phyloP scores from a whole-genome alignment of 192 early-diverging fungal species.

The Gonapodya prolifera region DNA sequence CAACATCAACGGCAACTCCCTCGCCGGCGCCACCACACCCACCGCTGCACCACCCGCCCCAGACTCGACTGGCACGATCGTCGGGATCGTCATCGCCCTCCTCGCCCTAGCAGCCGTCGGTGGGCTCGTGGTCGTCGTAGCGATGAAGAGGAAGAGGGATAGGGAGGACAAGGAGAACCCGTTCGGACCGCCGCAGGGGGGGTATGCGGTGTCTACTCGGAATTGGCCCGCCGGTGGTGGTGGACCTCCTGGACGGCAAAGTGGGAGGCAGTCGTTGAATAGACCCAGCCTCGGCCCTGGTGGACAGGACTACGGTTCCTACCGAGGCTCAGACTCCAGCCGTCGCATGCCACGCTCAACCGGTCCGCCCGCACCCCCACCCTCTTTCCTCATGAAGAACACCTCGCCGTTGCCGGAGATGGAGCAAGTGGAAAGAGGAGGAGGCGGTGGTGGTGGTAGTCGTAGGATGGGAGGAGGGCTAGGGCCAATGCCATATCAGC shows the following conservation, averaged over 20 bases:
- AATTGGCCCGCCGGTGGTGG: neutral
- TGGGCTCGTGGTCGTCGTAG: neutral
- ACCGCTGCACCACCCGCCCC: neutral
- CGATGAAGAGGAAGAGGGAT: neutral
- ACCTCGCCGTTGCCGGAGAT: too few species aligned
- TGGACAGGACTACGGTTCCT: neutral
- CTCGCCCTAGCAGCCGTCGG: neutral
- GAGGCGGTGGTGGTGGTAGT: too few species aligned
- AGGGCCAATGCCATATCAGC: too few species aligned
- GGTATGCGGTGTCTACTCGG: neutral
- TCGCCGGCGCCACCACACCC: neutral
- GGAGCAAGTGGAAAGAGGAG: too few species aligned
- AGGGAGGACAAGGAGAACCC: neutral
- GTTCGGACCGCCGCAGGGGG: neutral
- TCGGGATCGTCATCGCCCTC: neutral
- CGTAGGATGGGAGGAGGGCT: too few species aligned
- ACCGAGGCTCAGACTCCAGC: neutral
- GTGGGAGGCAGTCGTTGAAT: neutral
- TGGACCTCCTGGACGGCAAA: neutral
- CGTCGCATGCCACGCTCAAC: neutral
- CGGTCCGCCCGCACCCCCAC: neutral
- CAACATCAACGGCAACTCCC: too few species aligned
- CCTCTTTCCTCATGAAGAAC: too few species aligned
- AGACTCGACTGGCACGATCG: neutral
- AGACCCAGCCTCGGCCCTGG: neutral